Base-by-base conservation (phyloP, 225 moss, liverwort and hornwort species). In the Physcomitrium patens region DNA sequence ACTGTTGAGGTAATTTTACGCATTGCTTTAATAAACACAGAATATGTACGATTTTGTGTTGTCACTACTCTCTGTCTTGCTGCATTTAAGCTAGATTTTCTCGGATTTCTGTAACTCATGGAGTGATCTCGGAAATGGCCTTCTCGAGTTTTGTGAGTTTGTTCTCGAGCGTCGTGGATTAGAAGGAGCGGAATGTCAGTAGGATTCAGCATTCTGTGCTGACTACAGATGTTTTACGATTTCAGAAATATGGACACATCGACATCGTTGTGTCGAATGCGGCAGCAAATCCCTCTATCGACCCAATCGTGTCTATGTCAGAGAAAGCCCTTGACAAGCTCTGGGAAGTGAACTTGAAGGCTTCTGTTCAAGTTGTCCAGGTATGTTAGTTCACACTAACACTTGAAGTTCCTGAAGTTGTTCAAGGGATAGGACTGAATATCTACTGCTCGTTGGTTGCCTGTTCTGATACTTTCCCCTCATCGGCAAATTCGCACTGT, bases 201-300 rank as follows among this genome's bases (percentile, higher is more conserved):
- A 53, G 78, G 23, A 64, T n/a, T 14, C 58, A 58, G 14, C 18
- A 47, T 59, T 63, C 50, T 3, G 20, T 73, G 59, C 26, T 74
- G 49, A 66, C 20, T 42, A 9, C 3, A 0, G 12, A 7, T 62
- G 41, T 28, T 49, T 63, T 51, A 66, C 65, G 5, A 51, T 57
- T 70, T 31, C 77, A 99, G 97, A 93, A 92, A 83, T 93, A 93
- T 83, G 99, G 99, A 69, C 74, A 56, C 59, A 88, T 95, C 53
- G 95, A 99, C 80, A 93, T 99, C 65, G 82, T 99, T 52, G 99
- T 95, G 49, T 99, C 93, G 53, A 99, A 99, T 83, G 99, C 99
- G 64, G 95, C 93, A 55, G 88, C 80, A 31, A 95, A 93, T 82
- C 95, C 95, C 23, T 68, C 93, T 44, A 6, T 86, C 15, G 73